Percentiles rank a stretch among this genome's conserved stretches.
phyloP scores from a whole-genome alignment of 208 protist genomes.

The Zelonia costaricensis region DNA sequence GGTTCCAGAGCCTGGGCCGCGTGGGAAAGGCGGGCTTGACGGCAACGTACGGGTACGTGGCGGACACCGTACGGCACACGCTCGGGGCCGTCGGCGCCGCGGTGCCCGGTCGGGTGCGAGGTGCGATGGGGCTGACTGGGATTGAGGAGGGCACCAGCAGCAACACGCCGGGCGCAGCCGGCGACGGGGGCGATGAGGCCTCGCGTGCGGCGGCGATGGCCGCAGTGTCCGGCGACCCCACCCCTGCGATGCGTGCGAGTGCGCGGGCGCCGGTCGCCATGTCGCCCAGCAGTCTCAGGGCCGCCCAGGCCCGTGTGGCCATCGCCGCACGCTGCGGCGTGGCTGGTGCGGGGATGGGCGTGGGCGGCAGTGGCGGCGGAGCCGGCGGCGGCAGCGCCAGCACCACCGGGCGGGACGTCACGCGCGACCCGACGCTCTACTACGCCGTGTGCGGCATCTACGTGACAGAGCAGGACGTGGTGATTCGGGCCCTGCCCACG shows the following conservation, averaged over 20 bases:
- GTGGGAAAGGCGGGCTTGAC: constrained; percentile 9
- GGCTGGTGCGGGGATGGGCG: too few species aligned
- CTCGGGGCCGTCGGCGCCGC: constrained; percentile 1
- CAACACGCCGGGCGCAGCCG: too few species aligned
- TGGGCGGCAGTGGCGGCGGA: not conserved
- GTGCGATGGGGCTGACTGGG: too few species aligned
- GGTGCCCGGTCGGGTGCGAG: not conserved
- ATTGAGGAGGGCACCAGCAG: too few species aligned
- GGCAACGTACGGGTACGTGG: constrained; percentile 2
- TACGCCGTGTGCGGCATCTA: constrained; percentile 32
- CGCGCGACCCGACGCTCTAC: constrained; percentile 28
- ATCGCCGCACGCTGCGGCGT: too few species aligned
- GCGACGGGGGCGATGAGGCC: too few species aligned
- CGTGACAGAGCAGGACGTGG: constrained; percentile 37
- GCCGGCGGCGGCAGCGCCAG: not conserved
- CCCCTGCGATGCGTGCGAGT: too few species aligned
- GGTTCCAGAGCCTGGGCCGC: constrained; percentile 1
- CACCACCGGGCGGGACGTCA: constrained; percentile 12
- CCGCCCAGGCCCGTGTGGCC: too few species aligned
- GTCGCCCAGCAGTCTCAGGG: too few species aligned
- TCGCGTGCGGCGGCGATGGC: too few species aligned
- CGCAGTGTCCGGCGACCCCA: too few species aligned
- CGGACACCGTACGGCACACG: constrained; percentile 7
- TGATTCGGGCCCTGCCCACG: constrained; percentile 26
- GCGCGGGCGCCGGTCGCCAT: too few species aligned